Conservation (phyloP, 1,284 basidiomycete species). For the Phaffia rhodozyma region DNA sequence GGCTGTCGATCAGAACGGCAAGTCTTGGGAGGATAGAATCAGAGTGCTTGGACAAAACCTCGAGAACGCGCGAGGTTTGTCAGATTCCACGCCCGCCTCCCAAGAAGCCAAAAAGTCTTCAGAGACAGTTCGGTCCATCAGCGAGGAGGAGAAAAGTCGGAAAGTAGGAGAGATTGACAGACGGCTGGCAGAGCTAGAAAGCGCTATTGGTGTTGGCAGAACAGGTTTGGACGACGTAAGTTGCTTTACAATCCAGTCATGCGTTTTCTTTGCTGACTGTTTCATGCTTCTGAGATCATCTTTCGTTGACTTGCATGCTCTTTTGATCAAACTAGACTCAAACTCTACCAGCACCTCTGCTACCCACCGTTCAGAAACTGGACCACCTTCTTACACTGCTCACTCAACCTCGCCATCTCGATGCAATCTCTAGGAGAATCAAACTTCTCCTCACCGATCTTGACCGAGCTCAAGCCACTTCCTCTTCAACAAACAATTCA, state of each 20-base stretch:
- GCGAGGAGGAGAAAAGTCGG: conserved; percentile 19
- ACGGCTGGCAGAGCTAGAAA: conserved; percentile 66
- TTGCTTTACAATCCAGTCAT: background rate
- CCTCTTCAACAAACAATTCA: conserved; percentile 25
- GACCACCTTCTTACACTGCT: conserved; percentile 66
- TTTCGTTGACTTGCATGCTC: background rate
- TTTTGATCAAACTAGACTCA: conserved; percentile 40
- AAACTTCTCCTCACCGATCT: conserved; percentile 87
- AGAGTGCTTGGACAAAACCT: background rate
- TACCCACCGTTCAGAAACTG: conserved; percentile 67
- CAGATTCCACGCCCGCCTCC: background rate
- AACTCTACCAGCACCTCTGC: conserved; percentile 62
- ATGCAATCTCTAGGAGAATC: conserved; percentile 86
- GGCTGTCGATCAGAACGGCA: background rate
- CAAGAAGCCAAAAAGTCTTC: background rate
- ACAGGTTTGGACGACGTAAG: conserved; percentile 26
- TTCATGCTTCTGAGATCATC: background rate
- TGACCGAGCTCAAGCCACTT: conserved; percentile 58
- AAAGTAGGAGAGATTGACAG: conserved; percentile 57
- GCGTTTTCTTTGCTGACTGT: background rate
- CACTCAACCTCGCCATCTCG: conserved; percentile 89
- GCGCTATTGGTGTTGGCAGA: conserved; percentile 48
- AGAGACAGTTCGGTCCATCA: background rate
- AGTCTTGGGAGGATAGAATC: conserved; percentile 3
- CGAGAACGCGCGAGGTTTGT: background rate